These are phyloP conservation scores for Globisporangium perplexum DNA, from an alignment of 352 stramenopile genomes.

Conservation along the genomic window DNA sequence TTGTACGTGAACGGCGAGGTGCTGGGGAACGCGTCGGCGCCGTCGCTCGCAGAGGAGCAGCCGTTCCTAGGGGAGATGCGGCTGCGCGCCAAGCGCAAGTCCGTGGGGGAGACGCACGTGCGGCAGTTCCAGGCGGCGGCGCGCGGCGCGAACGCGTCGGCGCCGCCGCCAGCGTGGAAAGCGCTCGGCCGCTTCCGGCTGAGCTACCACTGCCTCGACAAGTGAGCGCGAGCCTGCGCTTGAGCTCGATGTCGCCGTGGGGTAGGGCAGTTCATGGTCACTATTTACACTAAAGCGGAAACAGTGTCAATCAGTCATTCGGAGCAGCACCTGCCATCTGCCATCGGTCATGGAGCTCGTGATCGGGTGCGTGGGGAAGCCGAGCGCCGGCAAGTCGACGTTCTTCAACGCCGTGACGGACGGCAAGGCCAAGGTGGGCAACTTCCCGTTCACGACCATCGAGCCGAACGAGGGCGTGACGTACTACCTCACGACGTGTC, in stretches of 20 bases:
- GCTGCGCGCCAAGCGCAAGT: constrained; percentile 39
- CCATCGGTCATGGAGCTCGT: constrained; percentile 89
- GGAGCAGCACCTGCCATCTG: too few relatives aligned
- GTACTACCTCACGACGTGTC: constrained; percentile 85
- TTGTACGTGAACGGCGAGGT: constrained; percentile 45
- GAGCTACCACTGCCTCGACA: constrained; percentile 17
- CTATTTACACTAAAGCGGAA: too few relatives aligned
- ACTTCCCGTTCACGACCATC: constrained; percentile 89
- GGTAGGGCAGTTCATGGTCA: too few relatives aligned
- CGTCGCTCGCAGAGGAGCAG: constrained; percentile 30
- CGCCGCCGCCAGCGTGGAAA: constrained; percentile 16
- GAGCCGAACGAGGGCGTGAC: constrained; percentile 87
- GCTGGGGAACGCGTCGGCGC: constrained; percentile 22
- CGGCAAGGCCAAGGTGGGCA: constrained; percentile 82
- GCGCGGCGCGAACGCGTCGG: background rate
- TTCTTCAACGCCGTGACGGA: constrained; percentile 90
- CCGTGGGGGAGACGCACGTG: constrained; percentile 18
- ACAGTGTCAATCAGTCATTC: too few relatives aligned
- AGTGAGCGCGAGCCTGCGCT: background rate
- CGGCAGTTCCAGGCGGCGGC: constrained; percentile 11
- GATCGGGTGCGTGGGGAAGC: constrained; percentile 87
- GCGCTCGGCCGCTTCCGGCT: constrained; percentile 29
- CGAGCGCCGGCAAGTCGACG: constrained; percentile 85
- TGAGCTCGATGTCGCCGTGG: too few relatives aligned
- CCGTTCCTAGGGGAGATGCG: constrained; percentile 44